These are phyloP conservation scores for Microsporum audouinii DNA, from an alignment of 2,329 filamentous ascomycete genomes.

Conservation along the genomic window DNA sequence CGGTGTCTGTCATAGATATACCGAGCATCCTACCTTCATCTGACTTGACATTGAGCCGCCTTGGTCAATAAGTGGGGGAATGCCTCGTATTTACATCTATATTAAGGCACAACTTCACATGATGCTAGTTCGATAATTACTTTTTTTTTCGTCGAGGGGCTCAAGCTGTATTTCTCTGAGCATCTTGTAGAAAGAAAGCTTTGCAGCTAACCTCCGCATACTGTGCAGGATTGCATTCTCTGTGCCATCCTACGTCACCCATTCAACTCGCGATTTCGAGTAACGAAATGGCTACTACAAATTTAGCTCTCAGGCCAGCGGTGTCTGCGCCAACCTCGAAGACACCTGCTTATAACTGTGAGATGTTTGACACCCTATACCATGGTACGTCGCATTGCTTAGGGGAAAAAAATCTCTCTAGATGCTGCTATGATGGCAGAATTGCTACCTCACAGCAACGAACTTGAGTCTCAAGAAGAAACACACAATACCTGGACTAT, in stretches of 20 bases:
- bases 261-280: background rate
- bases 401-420: slow-evolving; percentile 24
- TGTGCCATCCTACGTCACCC: background rate
- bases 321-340: background rate
- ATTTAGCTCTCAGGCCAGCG: background rate
- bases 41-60: background rate
- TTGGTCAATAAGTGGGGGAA: slow-evolving; percentile 20
- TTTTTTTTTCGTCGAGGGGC: background rate
- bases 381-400: background rate
- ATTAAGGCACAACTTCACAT: background rate
- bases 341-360: background rate
- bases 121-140: background rate
- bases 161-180: background rate
- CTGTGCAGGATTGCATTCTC: background rate
- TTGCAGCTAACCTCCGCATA: background rate
- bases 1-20: background rate
- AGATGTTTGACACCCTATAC: background rate
- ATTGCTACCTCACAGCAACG: slow-evolving; percentile 63
- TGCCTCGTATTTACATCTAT: slow-evolving; percentile 4
- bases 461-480: slow-evolving; percentile 70
- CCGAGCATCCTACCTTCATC: background rate
- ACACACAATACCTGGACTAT: slow-evolving; percentile 76
- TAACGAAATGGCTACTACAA: background rate
- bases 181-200: background rate
- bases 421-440: slow-evolving; percentile 76